Evolutionary conservation across 345 rosid species (phyloP), one percentile per base, ranked within the genome.

Genomic region (Schrenkiella parvula): DNA sequence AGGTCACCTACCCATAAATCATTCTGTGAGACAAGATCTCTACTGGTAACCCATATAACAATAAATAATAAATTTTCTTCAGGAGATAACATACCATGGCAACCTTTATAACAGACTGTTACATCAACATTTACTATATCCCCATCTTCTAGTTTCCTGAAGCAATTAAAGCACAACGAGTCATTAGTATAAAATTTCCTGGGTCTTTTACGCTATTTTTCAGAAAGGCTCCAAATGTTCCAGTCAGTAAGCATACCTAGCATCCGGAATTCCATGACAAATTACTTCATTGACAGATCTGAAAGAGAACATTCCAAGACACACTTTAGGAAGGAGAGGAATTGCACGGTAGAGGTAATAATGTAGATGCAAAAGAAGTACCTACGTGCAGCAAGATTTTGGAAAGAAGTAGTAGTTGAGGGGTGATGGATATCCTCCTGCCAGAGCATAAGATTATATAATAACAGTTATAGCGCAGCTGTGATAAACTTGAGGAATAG

Each of bases 361-460:
- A 71, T 28, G 76, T 18, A 54, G 43, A 72, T 31, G 54, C 22
- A 71, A 78, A 74, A 70, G 54, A 84, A 84, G 85, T 87, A 89
- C 97, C 84, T 83, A 95, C 99, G 93, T 91, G 99, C 99, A 95
- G 84, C 99, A 95, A 71, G 99, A 95, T 81, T 95, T 95, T 18
- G 99, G 99, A 72, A 85, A 95, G 82, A 89, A 95, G 79, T 89
- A 73, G 81, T 95, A 95, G 80, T 91, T 95, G 60, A 95, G 89
- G 26, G 99, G 99, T 70, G 99, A 95, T 55, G 99, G 99, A 80
- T 95, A 95, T 43, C 84, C 99, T 68, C 97, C 99, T 89, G 88
- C 78, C 84, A 64, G 51, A 69, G 25, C 13, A 43, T 39, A 26
- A 38, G 48, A 70, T 44, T 25, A 43, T 3, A 51, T 4, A 25